Percentiles rank a stretch among this genome's conserved stretches.
phyloP scores from a whole-genome alignment of 2,329 filamentous ascomycete genomes.

The Aureobasidium sp. region DNA sequence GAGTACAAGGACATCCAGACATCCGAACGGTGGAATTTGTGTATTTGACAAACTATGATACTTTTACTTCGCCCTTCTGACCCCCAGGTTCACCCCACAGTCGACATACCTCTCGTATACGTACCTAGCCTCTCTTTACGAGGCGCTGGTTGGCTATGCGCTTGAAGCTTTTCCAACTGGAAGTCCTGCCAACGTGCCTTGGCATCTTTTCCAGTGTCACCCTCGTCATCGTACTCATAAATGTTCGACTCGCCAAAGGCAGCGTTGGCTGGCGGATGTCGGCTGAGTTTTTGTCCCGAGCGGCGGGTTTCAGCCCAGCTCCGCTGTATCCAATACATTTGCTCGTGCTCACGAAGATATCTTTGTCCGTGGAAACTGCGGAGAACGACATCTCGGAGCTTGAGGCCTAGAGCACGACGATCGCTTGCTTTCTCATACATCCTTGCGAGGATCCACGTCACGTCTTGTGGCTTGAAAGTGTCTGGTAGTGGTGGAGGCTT shows the following conservation, averaged over 20 bases:
- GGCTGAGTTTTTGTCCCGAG: background rate
- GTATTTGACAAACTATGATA: background rate
- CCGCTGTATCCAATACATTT: constrained; percentile 21
- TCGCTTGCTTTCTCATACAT: constrained; percentile 52
- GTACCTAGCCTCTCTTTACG: background rate
- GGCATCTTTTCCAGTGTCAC: constrained; percentile 12
- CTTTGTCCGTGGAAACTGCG: constrained; percentile 50
- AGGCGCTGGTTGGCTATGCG: background rate
- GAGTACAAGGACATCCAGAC: background rate
- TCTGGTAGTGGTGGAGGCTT: constrained; percentile 37
- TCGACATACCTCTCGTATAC: background rate
- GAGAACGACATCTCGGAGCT: constrained; percentile 48
- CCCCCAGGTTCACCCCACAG: background rate
- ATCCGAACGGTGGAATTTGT: background rate
- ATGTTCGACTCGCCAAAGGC: constrained; percentile 10
- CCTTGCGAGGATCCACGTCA: constrained; percentile 43
- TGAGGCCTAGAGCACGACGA: constrained; percentile 49
- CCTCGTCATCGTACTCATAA: constrained; percentile 12
- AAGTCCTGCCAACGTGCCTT: constrained; percentile 15
- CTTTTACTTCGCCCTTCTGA: background rate
- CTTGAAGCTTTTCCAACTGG: background rate
- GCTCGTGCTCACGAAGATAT: constrained; percentile 40
- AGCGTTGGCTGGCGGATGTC: constrained; percentile 9
- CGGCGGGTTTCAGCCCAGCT: constrained; percentile 12
- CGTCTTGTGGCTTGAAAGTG: constrained; percentile 43